Percentiles rank a stretch among this genome's conserved stretches.
Conservation (phyloP, 768 basidiomycete species). For the Boletus reticuloceps region DNA sequence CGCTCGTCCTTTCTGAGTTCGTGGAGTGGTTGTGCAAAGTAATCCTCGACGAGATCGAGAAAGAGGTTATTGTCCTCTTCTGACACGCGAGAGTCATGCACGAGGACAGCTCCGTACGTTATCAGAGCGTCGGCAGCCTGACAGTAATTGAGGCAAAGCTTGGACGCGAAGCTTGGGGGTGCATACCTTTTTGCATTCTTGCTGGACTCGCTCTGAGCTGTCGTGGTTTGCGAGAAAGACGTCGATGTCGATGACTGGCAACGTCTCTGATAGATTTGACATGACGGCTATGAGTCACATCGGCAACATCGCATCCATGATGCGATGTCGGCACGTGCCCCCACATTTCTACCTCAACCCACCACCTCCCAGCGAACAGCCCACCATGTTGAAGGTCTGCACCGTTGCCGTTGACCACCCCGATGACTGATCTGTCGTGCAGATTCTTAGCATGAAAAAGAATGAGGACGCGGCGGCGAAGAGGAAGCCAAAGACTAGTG, state of each 20-base stretch:
- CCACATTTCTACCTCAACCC: constrained; percentile 20
- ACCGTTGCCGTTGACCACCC: background rate
- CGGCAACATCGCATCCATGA: background rate
- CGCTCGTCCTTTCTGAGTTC: constrained; percentile 73
- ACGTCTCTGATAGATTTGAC: constrained; percentile 44
- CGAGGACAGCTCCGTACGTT: constrained; percentile 79
- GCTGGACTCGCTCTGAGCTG: constrained; percentile 44
- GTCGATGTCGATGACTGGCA: constrained; percentile 80
- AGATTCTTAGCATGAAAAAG: constrained; percentile 99
- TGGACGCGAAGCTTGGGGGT: background rate
- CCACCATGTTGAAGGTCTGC: constrained; percentile 45
- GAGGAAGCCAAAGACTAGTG: constrained; percentile 98
- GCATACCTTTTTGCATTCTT: constrained; percentile 66
- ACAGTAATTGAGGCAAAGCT: background rate
- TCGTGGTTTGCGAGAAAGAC: constrained; percentile 51
- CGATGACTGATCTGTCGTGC: constrained; percentile 7
- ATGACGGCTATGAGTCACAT: constrained; percentile 21
- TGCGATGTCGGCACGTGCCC: constrained; percentile 31
- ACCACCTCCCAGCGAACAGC: constrained; percentile 10
- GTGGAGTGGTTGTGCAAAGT: constrained; percentile 72
- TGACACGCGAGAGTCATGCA: constrained; percentile 81
- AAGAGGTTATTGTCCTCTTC: constrained; percentile 80
- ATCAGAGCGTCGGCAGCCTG: constrained; percentile 83
- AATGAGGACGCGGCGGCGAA: constrained; percentile 95
- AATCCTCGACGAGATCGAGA: constrained; percentile 90